Conservation (phyloP, 495 filamentous ascomycete species). For the Penicillium atrosanguineum region DNA sequence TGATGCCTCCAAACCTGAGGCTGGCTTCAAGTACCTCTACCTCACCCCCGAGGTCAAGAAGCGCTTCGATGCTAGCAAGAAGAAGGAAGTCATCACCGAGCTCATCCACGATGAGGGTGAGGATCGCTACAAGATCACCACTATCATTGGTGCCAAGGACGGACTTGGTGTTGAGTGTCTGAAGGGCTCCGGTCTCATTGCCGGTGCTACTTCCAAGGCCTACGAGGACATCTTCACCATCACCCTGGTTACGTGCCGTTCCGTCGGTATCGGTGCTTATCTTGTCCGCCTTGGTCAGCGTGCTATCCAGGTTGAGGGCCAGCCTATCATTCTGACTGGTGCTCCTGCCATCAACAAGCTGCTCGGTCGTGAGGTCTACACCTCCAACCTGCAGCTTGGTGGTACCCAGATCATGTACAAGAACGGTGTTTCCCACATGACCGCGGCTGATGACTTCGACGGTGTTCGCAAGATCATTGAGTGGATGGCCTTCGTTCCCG, state of each 20-base stretch:
- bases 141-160: slow-evolving; percentile 90
- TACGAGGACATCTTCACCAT: slow-evolving; percentile 99
- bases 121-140: slow-evolving; percentile 89
- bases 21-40: slow-evolving; percentile 98
- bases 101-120: slow-evolving; percentile 81
- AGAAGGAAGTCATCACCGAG: slow-evolving; percentile 85
- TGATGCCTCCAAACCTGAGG: slow-evolving; percentile 74
- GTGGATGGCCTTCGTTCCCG: slow-evolving; percentile 95
- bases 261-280: slow-evolving; percentile 97
- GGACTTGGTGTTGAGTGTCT: slow-evolving; percentile 97
- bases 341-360: slow-evolving; percentile 97
- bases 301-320: slow-evolving; percentile 97
- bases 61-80: slow-evolving; percentile 80
- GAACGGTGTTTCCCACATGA: slow-evolving; percentile 99
- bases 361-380: slow-evolving; percentile 96
- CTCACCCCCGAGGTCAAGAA: slow-evolving; percentile 82
- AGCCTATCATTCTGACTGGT: slow-evolving; percentile 98
- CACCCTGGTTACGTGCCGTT: slow-evolving; percentile 95
- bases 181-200: slow-evolving; percentile 95
- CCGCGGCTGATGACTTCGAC: slow-evolving; percentile 94
- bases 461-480: slow-evolving; percentile 97
- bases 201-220: slow-evolving; percentile 91
- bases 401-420: slow-evolving; percentile 99
- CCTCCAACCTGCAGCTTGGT: slow-evolving; percentile 97
- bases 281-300: slow-evolving; percentile 96